phyloP scores from a whole-genome alignment of 805 yeast genomes.

The Hanseniaspora thailandica region DNA sequence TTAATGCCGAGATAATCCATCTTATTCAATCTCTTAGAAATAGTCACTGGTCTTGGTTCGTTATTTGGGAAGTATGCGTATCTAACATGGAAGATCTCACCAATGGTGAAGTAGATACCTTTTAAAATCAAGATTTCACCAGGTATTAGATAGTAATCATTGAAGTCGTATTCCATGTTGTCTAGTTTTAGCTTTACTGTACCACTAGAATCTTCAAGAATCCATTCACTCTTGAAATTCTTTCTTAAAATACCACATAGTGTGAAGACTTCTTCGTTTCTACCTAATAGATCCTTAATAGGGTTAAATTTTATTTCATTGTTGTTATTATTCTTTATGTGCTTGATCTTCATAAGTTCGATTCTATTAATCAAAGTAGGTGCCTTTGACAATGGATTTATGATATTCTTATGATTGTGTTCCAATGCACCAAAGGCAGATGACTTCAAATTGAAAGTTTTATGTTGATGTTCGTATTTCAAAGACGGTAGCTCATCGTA shows the following conservation, averaged over 20 bases:
- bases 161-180: conserved; percentile 39
- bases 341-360: conserved; percentile 33
- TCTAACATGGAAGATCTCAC: conserved; percentile 58
- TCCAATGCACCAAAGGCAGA: background rate
- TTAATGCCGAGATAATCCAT: conserved; percentile 70
- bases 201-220: conserved; percentile 73
- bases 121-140: conserved; percentile 76
- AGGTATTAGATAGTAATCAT: conserved; percentile 50
- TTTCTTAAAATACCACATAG: conserved; percentile 64
- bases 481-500: conserved; percentile 6
- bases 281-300: conserved; percentile 75
- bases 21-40: conserved; percentile 36
- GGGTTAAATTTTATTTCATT: conserved; percentile 42
- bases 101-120: conserved; percentile 67
- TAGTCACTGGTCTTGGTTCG: conserved; percentile 54
- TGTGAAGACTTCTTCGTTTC: conserved; percentile 64
- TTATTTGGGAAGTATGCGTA: conserved; percentile 80
- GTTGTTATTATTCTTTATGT: background rate
- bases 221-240: conserved; percentile 55
- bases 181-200: conserved; percentile 30
- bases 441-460: background rate
- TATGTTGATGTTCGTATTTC: background rate
- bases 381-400: background rate
- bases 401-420: background rate
- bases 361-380: conserved; percentile 30